Conservation (phyloP, 2,329 filamentous ascomycete species). For the Setomelanomma holmii region DNA sequence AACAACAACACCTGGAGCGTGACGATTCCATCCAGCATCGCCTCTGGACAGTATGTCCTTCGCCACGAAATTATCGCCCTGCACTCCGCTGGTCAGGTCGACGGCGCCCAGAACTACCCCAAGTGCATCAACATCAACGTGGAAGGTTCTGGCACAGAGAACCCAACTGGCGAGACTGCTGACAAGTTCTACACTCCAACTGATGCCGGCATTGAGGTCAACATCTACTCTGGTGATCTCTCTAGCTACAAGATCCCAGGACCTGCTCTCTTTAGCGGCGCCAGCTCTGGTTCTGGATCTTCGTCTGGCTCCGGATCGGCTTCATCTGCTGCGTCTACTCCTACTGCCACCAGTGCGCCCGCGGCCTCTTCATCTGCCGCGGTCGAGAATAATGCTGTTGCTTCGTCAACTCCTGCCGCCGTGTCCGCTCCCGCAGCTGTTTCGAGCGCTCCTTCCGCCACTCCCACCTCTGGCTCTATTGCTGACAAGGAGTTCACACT, state of each 20-base stretch:
- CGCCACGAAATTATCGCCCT: conserved; percentile 68
- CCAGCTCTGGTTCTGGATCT: conserved; percentile 19
- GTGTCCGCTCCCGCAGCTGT: conserved; percentile 7
- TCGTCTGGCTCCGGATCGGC: conserved; percentile 12
- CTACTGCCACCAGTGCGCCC: conserved; percentile 8
- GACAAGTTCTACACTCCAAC: conserved; percentile 63
- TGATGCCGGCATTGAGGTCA: conserved; percentile 66
- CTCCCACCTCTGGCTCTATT: conserved; percentile 17
- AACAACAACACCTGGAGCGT: conserved; percentile 58
- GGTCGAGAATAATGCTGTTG: neutral
- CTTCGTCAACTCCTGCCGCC: conserved; percentile 4
- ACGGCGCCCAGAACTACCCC: conserved; percentile 56
- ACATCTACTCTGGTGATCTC: conserved; percentile 60
- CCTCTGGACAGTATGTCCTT: conserved; percentile 65
- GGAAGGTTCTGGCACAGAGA: conserved; percentile 60
- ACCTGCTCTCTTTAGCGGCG: conserved; percentile 48
- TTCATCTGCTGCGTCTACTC: conserved; percentile 13
- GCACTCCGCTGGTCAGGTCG: conserved; percentile 57
- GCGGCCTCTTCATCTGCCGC: conserved; percentile 11
- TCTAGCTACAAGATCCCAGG: conserved; percentile 60
- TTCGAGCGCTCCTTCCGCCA: conserved; percentile 8
- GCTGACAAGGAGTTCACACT: conserved; percentile 25
- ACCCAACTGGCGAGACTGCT: conserved; percentile 53
- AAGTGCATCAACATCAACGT: conserved; percentile 56
- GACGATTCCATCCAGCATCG: conserved; percentile 60